Conservation (phyloP, 345 rosid genomes). For the Eucalyptus guilfoylei region DNA sequence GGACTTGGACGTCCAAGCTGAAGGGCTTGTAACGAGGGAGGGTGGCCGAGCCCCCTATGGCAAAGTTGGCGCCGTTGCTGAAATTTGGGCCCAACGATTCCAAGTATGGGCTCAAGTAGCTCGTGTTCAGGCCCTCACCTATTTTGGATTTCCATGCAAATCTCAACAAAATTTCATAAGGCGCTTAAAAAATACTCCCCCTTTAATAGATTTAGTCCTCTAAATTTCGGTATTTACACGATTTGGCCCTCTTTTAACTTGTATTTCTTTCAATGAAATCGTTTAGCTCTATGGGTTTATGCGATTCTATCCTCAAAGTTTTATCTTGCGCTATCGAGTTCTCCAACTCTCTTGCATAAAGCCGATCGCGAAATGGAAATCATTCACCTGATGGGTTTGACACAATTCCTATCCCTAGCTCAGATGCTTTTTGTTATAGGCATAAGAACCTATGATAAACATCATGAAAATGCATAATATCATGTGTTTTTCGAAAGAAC, state of each 20-base stretch:
- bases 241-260: background rate
- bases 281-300: background rate
- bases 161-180: background rate
- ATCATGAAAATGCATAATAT: background rate
- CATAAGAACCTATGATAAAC: background rate
- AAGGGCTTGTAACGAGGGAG: slow-evolving; percentile 15
- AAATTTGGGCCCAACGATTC: slow-evolving; percentile 20
- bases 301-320: background rate
- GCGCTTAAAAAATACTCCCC: background rate
- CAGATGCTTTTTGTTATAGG: background rate
- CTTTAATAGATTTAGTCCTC: background rate
- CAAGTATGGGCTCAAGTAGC: slow-evolving; percentile 19
- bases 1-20: slow-evolving; percentile 19
- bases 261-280: background rate
- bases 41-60: slow-evolving; percentile 18
- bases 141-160: background rate
- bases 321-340: background rate
- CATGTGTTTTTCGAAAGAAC: background rate
- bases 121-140: slow-evolving; percentile 27
- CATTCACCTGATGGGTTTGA: background rate
- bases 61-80: slow-evolving; percentile 22
- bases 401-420: background rate
- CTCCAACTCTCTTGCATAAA: background rate
- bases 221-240: background rate
- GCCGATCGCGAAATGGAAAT: background rate